Percentiles rank a stretch among this genome's conserved stretches.
phyloP scores from a whole-genome alignment of 78 protist species.

The Salpingoeca rosetta region DNA sequence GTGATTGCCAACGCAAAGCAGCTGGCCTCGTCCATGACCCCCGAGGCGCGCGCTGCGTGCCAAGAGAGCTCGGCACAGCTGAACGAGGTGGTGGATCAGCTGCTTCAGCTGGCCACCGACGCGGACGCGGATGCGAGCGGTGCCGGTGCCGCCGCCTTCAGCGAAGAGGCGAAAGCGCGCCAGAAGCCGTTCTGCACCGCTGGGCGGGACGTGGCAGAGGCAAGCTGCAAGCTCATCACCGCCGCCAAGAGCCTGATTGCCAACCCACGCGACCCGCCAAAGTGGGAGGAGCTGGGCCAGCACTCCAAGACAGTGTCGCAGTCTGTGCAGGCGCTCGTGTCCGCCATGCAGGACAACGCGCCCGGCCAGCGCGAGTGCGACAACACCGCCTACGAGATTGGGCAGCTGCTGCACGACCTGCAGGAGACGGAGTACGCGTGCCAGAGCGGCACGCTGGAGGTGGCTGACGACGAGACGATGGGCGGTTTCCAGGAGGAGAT shows the following conservation, averaged over 20 bases:
- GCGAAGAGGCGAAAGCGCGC: background rate
- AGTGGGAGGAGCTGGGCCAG: background rate
- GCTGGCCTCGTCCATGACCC: background rate
- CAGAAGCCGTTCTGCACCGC: background rate
- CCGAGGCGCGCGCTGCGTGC: constrained; percentile 1
- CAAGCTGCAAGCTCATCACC: background rate
- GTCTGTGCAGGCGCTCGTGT: background rate
- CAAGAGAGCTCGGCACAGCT: too few relatives aligned
- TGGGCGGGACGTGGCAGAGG: background rate
- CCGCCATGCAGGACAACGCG: background rate
- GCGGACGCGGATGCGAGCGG: too few relatives aligned
- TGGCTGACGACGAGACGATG: background rate
- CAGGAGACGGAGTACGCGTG: background rate
- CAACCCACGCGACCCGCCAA: background rate
- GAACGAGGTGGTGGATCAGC: background rate
- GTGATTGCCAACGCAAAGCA: constrained; percentile 15
- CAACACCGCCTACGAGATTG: background rate
- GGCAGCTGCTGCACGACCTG: background rate
- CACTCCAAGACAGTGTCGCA: background rate
- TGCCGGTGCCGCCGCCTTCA: too few relatives aligned
- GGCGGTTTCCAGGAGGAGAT: constrained; percentile 4
- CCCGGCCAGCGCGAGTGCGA: constrained; percentile 28
- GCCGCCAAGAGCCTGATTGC: background rate
- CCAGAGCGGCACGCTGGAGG: background rate
- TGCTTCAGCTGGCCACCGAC: background rate